Evolutionary conservation across 331 rosid genomes (phyloP), one percentile per base, ranked within the genome.

Genomic region (Erythrophleum ivorense): DNA sequence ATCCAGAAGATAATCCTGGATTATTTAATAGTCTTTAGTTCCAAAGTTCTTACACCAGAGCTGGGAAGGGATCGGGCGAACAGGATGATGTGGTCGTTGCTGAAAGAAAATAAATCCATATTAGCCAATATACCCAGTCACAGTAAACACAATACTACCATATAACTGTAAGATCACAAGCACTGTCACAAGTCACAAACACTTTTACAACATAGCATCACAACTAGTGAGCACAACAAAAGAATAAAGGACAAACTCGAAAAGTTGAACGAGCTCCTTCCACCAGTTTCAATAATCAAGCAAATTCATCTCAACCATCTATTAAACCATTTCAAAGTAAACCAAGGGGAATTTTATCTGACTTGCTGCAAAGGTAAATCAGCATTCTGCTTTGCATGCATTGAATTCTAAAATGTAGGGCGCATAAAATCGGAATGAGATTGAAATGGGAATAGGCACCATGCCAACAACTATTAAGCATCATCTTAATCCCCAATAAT

Each of bases 31-130:
- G 76, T 88, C 93, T 72, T 91, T 91, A 11, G 59, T 84, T 54
- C 91, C 95, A 77, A 91, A 89, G 75, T 91, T 91, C 79, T 91
- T 91, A 88, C 93, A 89, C 95, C 93, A 91, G 38, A 89, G 84
- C 75, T 91, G 95, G 40, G 95, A 91, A 54, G 93, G 93, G 71
- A 91, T 89, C 5, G 95, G 89, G 15, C 89, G 93, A 76, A 91
- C 89, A 4, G 91, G 95, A 45, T 88, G 84, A 81, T 88, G 93
- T 0, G 95, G 95, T 70, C 93, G 91, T 89, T 87, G 93, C 95
- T 91, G 93, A 83, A 88, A 84, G 15, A 57, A 68, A 36, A 76
- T 2, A 76, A 3, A 40, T 33, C n/a, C 54, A 48, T 57, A 40
- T 79, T 66, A 81, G 81, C 52, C 48, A 77, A 60, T 33, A 43